Conservation (phyloP, 2,329 filamentous ascomycete species). For the Paraphaeosphaeria minitans region DNA sequence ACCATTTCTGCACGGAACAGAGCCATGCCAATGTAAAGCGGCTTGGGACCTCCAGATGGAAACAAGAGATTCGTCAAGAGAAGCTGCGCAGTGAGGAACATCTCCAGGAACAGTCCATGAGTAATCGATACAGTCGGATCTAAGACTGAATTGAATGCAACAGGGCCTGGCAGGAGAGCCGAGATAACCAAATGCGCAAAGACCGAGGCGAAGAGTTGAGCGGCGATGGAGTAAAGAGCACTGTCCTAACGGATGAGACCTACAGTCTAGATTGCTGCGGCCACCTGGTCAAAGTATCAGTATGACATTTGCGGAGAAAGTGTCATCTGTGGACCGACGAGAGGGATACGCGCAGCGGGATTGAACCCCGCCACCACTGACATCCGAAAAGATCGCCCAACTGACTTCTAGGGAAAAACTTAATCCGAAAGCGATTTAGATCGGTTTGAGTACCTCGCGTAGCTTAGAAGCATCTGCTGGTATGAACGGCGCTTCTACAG, state of each 20-base stretch:
- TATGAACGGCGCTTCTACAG: conserved; percentile 48
- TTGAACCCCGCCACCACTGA: conserved; percentile 42
- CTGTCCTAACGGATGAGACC: conserved; percentile 30
- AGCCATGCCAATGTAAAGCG: conserved; percentile 71
- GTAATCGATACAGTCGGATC: conserved; percentile 28
- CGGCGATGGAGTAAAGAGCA: conserved; percentile 29
- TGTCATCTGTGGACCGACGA: conserved; percentile 23
- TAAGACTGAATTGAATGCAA: conserved; percentile 32
- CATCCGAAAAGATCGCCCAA: conserved; percentile 44
- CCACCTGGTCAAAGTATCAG: conserved; percentile 26
- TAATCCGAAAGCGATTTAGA: conserved; percentile 44
- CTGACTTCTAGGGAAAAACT: conserved; percentile 43
- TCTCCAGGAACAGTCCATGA: conserved; percentile 35
- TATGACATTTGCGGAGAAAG: background rate
- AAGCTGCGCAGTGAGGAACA: conserved; percentile 42
- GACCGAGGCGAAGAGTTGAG: conserved; percentile 38
- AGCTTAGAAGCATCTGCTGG: conserved; percentile 13
- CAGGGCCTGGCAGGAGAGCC: conserved; percentile 35
- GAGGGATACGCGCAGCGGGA: conserved; percentile 36
- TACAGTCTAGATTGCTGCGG: conserved; percentile 28
- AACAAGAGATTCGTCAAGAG: conserved; percentile 58
- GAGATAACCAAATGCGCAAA: conserved; percentile 37
- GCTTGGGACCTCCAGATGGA: conserved; percentile 66
- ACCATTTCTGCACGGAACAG: conserved; percentile 66
- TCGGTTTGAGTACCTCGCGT: conserved; percentile 35